Evolutionary conservation across 371 early-diverging fungal species (phyloP).

Genomic region (Dentiscutata heterogama): DNA sequence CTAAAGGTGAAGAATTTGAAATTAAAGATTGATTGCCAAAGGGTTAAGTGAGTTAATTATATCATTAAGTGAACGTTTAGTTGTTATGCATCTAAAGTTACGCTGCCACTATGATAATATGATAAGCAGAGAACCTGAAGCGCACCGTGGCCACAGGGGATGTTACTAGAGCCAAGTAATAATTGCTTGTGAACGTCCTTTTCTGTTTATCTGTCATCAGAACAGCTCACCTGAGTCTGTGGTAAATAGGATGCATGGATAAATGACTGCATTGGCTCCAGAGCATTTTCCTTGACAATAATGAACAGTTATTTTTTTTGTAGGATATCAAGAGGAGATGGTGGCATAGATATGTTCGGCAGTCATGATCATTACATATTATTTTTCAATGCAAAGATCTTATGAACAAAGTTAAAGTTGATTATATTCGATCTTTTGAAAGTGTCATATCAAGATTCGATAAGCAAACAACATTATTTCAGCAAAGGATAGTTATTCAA

Average conservation of each 20-base stretch:
- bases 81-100: background rate
- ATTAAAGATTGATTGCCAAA: background rate
- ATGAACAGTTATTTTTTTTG: background rate
- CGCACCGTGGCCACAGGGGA: conserved; percentile 25
- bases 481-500: too few relatives aligned
- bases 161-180: conserved; percentile 35
- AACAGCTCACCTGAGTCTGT: background rate
- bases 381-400: too few relatives aligned
- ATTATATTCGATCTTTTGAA: conserved; percentile 1
- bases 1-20: too few relatives aligned
- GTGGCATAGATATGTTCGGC: conserved; percentile 1
- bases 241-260: conserved; percentile 7
- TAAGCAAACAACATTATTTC: background rate
- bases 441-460: background rate
- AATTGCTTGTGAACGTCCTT: conserved; percentile 25
- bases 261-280: background rate
- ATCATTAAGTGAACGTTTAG: conserved; percentile 7
- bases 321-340: conserved; percentile 13
- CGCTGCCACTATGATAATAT: background rate
- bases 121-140: conserved; percentile 21
- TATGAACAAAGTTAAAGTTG: background rate
- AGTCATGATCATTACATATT: background rate
- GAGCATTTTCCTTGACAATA: background rate
- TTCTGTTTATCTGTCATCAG: background rate
- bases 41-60: background rate